Evolutionary conservation across 345 rosid genomes (phyloP).

Genomic region (Camelina sativa): DNA sequence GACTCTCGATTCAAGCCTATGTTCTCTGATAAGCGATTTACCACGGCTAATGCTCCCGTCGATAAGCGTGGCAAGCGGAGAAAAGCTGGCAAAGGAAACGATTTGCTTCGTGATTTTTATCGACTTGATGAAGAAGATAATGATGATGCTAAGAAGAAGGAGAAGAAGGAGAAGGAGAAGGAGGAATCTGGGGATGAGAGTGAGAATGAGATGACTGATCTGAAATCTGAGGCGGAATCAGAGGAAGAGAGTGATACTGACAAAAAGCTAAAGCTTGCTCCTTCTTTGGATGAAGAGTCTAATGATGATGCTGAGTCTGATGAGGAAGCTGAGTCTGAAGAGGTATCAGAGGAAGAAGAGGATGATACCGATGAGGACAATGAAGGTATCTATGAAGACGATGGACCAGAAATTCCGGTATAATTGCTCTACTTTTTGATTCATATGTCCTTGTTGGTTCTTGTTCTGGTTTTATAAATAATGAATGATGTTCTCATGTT

Average conservation of each 20-base stretch:
- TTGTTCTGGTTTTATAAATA: too few relatives aligned
- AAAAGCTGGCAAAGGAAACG: slow-evolving; percentile 49
- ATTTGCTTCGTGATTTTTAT: slow-evolving; percentile 69
- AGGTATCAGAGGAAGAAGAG: slow-evolving; percentile 39
- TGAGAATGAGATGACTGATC: slow-evolving; percentile 30
- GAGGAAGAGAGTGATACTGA: slow-evolving; percentile 34
- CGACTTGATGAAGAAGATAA: slow-evolving; percentile 46
- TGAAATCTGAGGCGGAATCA: slow-evolving; percentile 32
- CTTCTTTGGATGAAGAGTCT: slow-evolving; percentile 51
- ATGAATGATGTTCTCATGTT: background rate
- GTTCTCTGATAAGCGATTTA: slow-evolving; percentile 64
- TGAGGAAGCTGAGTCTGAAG: slow-evolving; percentile 38
- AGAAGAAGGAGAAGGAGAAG: background rate
- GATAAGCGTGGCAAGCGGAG: slow-evolving; percentile 85
- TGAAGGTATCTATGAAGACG: slow-evolving; percentile 55
- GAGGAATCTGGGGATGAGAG: slow-evolving; percentile 42
- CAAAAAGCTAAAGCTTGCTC: slow-evolving; percentile 38
- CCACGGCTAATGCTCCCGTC: slow-evolving; percentile 56
- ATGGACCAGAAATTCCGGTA: slow-evolving; percentile 54
- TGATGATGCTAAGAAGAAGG: slow-evolving; percentile 18
- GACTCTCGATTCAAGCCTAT: slow-evolving; percentile 73
- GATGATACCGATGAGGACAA: slow-evolving; percentile 68
- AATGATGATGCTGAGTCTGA: slow-evolving; percentile 50
- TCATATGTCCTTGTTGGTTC: background rate
- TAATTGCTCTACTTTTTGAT: slow-evolving; percentile 7